Evolutionary conservation across 2,329 filamentous ascomycete species (phyloP), one percentile per base, ranked within the genome.

Genomic region (Coniochaeta hoffmannii): DNA sequence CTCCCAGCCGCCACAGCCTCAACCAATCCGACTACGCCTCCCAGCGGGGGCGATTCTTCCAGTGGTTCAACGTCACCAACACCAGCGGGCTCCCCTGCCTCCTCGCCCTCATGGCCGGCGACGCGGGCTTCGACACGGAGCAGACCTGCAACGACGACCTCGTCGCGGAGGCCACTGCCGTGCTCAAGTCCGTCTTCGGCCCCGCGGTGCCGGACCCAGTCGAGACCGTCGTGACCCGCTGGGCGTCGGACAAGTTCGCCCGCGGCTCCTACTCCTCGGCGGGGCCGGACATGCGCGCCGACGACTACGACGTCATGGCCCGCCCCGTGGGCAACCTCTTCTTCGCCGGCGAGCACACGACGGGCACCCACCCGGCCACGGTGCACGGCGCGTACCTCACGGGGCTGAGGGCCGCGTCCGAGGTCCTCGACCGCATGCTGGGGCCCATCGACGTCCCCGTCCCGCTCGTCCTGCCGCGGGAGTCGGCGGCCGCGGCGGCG

Each of bases 311-410:
- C 68, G 76, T 84, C 31, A 96, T 99, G 89, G 90, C 94, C 2
- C 81, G 82, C 51, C 77, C 88, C 1, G 78, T 97, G 31, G 92
- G 90, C 31, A 96, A 95, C 60, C 76, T 99, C 9, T 90, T 93
- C 71, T 99, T 99, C 70, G 94, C 93, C 15, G 94, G 94, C 50
- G 94, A 99, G 71, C 94, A 96, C 58, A 99, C 95, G 1, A 97
- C 89, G 63, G 91, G 90, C 50, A 96, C 91, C 0, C 92, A 99
- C 67, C 94, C 95, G 12, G 94, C 95, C 31, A 99, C 94, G 2
- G 94, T 99, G 0, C 94, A 99, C 63, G 94, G 94, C 6, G 95
- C 94, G 9, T 99, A 97, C 66, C 76, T 99, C 4, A 97, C 94
- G 1, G 95, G 94, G 2, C 77, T 99, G 6, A 86, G 94, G 52